Base-by-base conservation (phyloP, 306 rosid genomes). In the Gillenia trifoliata region DNA sequence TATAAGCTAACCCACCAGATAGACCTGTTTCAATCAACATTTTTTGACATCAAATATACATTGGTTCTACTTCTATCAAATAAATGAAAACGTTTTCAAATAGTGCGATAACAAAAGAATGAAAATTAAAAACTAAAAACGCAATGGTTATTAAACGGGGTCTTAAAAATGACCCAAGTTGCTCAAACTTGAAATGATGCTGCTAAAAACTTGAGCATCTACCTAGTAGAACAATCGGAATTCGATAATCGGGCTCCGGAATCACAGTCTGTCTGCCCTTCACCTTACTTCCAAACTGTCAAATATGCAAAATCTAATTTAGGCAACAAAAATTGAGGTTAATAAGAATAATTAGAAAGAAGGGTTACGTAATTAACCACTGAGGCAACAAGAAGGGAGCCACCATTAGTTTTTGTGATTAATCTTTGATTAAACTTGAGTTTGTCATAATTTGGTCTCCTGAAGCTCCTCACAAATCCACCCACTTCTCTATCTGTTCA, bases 211-310 rank as follows among this genome's bases (percentile, higher is more conserved):
- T 78, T 38, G 40, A 69, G 78, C 74, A 83, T 81, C 56, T 45
- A 94, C 98, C 98, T 3, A 94, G 92, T 64, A 94, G 85, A 59
- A 91, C 97, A 73, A 91, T 65, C 5, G 98, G 95, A 87, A 94
- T 87, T 69, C 98, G 78, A 68, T 94, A 94, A 86, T 94, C 98
- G 30, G 97, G 93, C 72, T 91, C 91, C 3, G 98, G 97, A 74
- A 94, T 75, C 78, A 91, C 97, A 10, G 92, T 89, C 84, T 83
- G 93, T 62, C 84, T 83, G 79, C 67, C 85, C 74, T 52, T 77
- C 69, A 72, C 82, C 83, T 66, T 87, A 86, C 83, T 87, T 84
- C 90, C 98, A 78, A 86, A 68, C 97, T 94, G 86, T 76, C 75
- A 88, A 74, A 84, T 38, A 77, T 60, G 65, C 71, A 25, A 73